Percentiles rank a stretch among this genome's conserved stretches.
These are phyloP conservation scores for Alternaria hordeiaustralica DNA, from an alignment of 2,329 filamentous ascomycete species.

Conservation along the genomic window DNA sequence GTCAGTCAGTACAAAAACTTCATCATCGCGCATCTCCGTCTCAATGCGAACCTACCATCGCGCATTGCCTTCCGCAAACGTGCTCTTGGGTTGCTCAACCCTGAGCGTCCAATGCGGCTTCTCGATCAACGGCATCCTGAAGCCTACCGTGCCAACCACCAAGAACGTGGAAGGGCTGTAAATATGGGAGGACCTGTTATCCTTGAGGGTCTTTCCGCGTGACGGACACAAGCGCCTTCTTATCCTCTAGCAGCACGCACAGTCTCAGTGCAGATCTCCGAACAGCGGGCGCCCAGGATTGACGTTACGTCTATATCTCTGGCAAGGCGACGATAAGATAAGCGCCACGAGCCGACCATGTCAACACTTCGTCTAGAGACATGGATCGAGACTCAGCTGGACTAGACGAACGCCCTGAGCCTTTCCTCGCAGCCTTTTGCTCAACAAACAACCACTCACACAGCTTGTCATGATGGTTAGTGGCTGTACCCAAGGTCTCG, in stretches of 20 bases:
- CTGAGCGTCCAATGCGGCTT: slow-evolving; percentile 48
- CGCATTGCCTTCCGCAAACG: slow-evolving; percentile 52
- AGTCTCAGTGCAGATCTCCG: slow-evolving; percentile 6
- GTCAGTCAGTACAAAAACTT: neutral
- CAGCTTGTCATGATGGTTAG: neutral
- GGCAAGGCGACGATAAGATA: slow-evolving; percentile 4
- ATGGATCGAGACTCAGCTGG: neutral
- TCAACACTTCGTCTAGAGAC: neutral
- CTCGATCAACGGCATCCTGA: slow-evolving; percentile 42
- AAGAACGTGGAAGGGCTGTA: neutral
- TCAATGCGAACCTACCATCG: slow-evolving; percentile 37
- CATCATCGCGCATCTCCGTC: neutral
- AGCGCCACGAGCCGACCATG: neutral
- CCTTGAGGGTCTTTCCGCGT: neutral
- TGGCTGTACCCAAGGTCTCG: neutral
- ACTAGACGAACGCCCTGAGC: neutral
- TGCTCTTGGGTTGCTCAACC: slow-evolving; percentile 55
- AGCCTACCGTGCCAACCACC: neutral
- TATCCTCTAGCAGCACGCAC: neutral
- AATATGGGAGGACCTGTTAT: neutral
- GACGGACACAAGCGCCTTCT: slow-evolving; percentile 6
- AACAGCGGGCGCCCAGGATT: neutral
- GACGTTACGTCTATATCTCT: slow-evolving; percentile 4
- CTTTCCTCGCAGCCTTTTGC: neutral
- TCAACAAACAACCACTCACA: neutral